These are phyloP conservation scores for Rhypophila decipiens DNA, from an alignment of 495 filamentous ascomycete species.

Conservation along the genomic window DNA sequence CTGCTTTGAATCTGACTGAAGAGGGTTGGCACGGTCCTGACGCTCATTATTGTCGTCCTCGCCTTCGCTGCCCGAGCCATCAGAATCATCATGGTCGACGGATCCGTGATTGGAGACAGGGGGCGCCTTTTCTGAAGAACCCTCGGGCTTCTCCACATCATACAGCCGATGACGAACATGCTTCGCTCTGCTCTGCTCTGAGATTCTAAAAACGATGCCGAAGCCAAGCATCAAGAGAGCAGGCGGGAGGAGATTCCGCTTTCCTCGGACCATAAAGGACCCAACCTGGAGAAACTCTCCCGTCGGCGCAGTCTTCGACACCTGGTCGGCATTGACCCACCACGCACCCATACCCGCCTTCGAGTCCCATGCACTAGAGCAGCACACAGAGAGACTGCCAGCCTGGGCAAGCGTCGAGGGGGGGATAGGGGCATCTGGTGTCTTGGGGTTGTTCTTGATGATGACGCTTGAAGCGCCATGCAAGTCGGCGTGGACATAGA, in stretches of 20 bases:
- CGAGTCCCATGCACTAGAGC: constrained; percentile 87
- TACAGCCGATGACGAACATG: constrained; percentile 70
- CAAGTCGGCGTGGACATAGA: constrained; percentile 87
- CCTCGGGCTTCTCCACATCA: constrained; percentile 22
- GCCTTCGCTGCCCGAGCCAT: constrained; percentile 28
- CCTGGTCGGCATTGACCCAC: constrained; percentile 85
- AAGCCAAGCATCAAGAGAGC: constrained; percentile 84
- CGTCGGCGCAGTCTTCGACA: constrained; percentile 68
- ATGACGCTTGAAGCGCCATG: constrained; percentile 76
- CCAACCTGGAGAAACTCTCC: constrained; percentile 78
- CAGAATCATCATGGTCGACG: constrained; percentile 13
- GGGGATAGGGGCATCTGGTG: constrained; percentile 75
- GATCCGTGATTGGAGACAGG: constrained; percentile 26
- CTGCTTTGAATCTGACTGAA: constrained; percentile 31
- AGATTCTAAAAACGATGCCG: constrained; percentile 79
- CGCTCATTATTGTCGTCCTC: constrained; percentile 30
- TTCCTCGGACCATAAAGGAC: constrained; percentile 68
- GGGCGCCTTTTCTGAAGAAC: not conserved
- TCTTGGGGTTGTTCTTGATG: constrained; percentile 74
- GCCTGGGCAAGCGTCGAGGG: constrained; percentile 89
- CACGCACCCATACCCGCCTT: constrained; percentile 93
- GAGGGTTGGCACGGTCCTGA: constrained; percentile 32
- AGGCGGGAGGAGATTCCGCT: constrained; percentile 86
- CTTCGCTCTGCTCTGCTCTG: constrained; percentile 75
- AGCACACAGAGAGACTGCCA: constrained; percentile 72